phyloP scores from a whole-genome alignment of 495 filamentous ascomycete genomes.

The Aspergillus funiculosus region DNA sequence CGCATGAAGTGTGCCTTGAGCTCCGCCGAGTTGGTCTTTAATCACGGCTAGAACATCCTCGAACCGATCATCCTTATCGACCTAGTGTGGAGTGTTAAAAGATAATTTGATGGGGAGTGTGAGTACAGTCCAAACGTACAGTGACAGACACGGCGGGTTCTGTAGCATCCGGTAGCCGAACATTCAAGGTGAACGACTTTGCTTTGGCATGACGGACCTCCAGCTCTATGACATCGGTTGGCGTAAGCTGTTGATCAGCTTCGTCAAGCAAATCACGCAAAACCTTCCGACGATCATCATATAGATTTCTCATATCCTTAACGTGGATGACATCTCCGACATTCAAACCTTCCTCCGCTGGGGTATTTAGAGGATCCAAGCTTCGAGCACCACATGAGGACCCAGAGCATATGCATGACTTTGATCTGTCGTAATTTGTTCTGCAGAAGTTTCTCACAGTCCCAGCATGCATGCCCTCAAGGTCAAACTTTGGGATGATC shows the following conservation, averaged over 20 bases:
- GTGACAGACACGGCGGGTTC: background rate
- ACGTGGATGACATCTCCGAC: background rate
- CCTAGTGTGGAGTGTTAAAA: background rate
- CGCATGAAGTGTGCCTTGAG: background rate
- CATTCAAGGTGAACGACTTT: background rate
- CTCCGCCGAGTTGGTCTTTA: background rate
- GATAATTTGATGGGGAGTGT: background rate
- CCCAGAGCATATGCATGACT: background rate
- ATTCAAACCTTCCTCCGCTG: background rate
- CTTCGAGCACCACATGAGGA: background rate
- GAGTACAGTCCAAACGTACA: background rate
- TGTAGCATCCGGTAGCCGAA: background rate
- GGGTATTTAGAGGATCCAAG: background rate
- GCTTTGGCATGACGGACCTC: background rate
- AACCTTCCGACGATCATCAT: background rate
- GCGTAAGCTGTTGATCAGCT: background rate
- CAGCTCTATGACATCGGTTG: background rate
- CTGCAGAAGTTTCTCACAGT: background rate
- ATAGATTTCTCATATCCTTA: background rate
- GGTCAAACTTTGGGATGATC: background rate
- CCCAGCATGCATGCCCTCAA: background rate
- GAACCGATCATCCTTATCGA: background rate
- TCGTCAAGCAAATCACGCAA: background rate
- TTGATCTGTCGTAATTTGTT: background rate
- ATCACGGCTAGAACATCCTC: background rate